Base-by-base conservation (phyloP, 2,329 filamentous ascomycete species). In the Rutstroemia sp. region DNA sequence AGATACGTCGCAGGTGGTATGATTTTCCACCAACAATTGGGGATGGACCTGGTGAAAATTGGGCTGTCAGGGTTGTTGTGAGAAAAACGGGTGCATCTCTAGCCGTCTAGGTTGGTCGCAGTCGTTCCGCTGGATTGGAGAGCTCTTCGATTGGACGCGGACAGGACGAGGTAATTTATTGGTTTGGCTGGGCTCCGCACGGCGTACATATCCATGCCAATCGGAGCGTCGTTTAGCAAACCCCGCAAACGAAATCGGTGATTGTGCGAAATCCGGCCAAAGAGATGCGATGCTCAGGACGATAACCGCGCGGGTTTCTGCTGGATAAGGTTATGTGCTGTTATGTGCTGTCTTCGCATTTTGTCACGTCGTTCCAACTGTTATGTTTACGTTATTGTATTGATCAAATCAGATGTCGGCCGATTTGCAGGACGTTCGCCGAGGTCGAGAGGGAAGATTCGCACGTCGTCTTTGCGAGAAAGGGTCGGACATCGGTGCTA, bases 321-420 rank as follows among this genome's bases (percentile, higher is more conserved):
- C 38, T 37, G 18, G 23, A 30, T 41, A 16, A 18, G 14, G 16
- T 14, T 42, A 42, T 42, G 39, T n/a, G 6, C 14, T 44, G 16
- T 7, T 44, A 23, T 52, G 46, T 54, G 52, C 41, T 54, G 44
- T 44, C 37, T 37, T 44, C 21, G 27, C 7, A 49, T 49, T 54
- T 44, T 23, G 19, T 41, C 21, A 18, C 8, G 7, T 19, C 9
- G 45, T 53, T 25, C 23, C 27, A 54, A 18, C 45, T 54, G 52
- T 49, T 54, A 19, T 30, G 37, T 49, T 39, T 45, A 19, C 37
- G 30, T 3, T 23, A 23, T 23, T 23, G 27, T 49, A 37, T 19
- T 39, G 37, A 38, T 42, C 14, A 12, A 16, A 23, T 23, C n/a
- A 25, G 18, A 50, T 10, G 3, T 46, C 4, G 12, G 10, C 7